Percentiles rank a stretch among this genome's conserved stretches.
These are phyloP conservation scores for Flammula alnicola DNA, from an alignment of 1,284 basidiomycete species.

Conservation along the genomic window DNA sequence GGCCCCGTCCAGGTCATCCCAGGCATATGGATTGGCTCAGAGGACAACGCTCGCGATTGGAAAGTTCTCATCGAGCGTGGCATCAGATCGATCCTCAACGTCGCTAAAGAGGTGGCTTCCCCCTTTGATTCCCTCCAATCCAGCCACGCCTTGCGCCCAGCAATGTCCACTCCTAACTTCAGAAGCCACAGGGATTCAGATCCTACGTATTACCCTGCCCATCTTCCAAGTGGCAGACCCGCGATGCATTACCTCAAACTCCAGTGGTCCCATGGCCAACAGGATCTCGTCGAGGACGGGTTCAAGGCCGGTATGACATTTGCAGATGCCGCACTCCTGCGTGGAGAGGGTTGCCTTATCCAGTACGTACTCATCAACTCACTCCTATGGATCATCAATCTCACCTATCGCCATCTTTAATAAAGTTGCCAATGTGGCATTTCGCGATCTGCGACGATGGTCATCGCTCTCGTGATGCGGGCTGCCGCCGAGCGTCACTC, in stretches of 20 bases:
- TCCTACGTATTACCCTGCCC: slow-evolving; percentile 65
- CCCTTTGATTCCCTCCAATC: slow-evolving; percentile 63
- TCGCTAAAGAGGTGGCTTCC: slow-evolving; percentile 90
- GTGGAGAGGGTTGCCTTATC: slow-evolving; percentile 81
- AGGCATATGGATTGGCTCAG: slow-evolving; percentile 90
- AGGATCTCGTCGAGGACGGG: slow-evolving; percentile 79
- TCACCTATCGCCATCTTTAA: slow-evolving; percentile 4
- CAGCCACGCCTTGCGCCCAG: slow-evolving; percentile 56
- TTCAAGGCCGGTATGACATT: slow-evolving; percentile 84
- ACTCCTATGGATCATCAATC: slow-evolving; percentile 24
- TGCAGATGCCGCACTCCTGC: slow-evolving; percentile 75
- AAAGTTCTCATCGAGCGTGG: slow-evolving; percentile 69
- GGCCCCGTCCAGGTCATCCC: slow-evolving; percentile 92
- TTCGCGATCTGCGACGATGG: slow-evolving; percentile 90
- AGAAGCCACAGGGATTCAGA: slow-evolving; percentile 41
- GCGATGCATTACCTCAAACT: slow-evolving; percentile 91
- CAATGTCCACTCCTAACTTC: slow-evolving; percentile 72
- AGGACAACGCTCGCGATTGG: slow-evolving; percentile 90
- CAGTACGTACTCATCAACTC: slow-evolving; percentile 71
- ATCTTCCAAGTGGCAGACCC: slow-evolving; percentile 69
- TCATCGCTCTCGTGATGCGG: slow-evolving; percentile 95
- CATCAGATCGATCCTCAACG: slow-evolving; percentile 88
- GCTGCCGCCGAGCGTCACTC: slow-evolving; percentile 79
- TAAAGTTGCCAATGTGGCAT: slow-evolving; percentile 94
- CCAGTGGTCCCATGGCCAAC: slow-evolving; percentile 93